Conservation (phyloP, 2,329 filamentous ascomycete species). For the Aspergillus proliferans region DNA sequence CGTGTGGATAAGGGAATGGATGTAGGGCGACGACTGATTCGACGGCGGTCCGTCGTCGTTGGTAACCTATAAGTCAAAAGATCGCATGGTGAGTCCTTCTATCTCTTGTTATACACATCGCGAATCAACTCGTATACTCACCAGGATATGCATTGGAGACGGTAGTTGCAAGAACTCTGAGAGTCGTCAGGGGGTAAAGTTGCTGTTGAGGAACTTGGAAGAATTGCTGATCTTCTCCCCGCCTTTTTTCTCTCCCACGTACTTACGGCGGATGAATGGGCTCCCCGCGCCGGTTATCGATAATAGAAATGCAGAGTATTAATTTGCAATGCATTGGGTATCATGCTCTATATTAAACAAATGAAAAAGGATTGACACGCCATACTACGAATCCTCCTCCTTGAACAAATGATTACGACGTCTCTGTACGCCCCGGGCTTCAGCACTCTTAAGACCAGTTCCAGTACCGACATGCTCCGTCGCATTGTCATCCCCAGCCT, state of each 20-base stretch:
- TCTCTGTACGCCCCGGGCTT: slow-evolving; percentile 24
- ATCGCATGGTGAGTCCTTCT: neutral
- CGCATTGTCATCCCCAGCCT: neutral
- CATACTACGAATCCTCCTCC: slow-evolving; percentile 8
- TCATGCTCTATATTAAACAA: neutral
- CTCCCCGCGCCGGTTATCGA: neutral
- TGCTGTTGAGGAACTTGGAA: slow-evolving; percentile 1
- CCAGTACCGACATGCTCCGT: slow-evolving; percentile 43
- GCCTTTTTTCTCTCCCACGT: neutral
- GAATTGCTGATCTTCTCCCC: neutral
- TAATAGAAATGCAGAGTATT: neutral
- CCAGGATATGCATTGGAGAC: slow-evolving; percentile 46
- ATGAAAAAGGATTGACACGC: neutral
- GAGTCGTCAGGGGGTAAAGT: neutral
- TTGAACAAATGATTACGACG: slow-evolving; percentile 24
- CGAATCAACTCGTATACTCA: slow-evolving; percentile 23
- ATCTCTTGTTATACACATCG: too few species aligned
- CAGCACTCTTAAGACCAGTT: slow-evolving; percentile 43
- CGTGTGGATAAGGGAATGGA: slow-evolving; percentile 65
- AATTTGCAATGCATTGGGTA: slow-evolving; percentile 1
- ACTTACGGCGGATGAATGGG: neutral
- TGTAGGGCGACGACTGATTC: slow-evolving; percentile 70
- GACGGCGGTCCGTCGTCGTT: slow-evolving; percentile 81
- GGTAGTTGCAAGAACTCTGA: slow-evolving; percentile 6
- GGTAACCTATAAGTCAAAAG: slow-evolving; percentile 29